Evolutionary conservation across 768 basidiomycete species (phyloP), one percentile per base, ranked within the genome.

Genomic region (Macrocybe gigantea): DNA sequence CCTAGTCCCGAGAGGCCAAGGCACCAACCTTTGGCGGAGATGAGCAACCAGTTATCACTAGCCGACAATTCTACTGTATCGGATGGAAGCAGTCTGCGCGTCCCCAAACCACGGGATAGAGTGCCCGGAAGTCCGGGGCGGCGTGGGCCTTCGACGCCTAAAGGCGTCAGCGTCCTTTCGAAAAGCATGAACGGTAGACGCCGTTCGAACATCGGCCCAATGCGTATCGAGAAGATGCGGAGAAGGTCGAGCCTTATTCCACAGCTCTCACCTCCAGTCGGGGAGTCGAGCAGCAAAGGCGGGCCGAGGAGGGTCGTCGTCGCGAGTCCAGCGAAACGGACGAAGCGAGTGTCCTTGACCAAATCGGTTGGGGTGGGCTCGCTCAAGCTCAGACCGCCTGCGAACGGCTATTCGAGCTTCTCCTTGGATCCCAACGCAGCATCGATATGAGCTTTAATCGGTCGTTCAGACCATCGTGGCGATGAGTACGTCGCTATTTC

Each of bases 211-310:
- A 77, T 89, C 48, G 90, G 89, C 5, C 77, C 85, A n/a, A 58
- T 82, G 61, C 80, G 90, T 33, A 74, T 68, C 50, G 90, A 92
- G 62, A 88, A 86, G 62, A 66, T 67, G 10, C 71, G 88, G 50
- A 72, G 90, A 49, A 75, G 89, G 49, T 90, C 89, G 35, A 93
- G 90, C 58, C 65, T 89, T 71, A 87, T 92, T 51, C 84, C 84
- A n/a, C 79, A 80, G 52, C 73, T 80, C 42, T 75, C 79, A 11
- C 71, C 75, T n/a, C 66, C 60, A 38, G 60, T 59, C 22, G 68
- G 63, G 33, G 76, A 77, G 22, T 57, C 59, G 6, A 53, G 34
- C 43, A 60, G 52, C 57, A 70, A 61, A 33, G 56, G 56, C 32
- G 58, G 56, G 12, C 44, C 56, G 45, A 51, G 54, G 50, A 57